Evolutionary conservation across 2,329 filamentous ascomycete species (phyloP).

Genomic region (Aspergillus carbonarius): DNA sequence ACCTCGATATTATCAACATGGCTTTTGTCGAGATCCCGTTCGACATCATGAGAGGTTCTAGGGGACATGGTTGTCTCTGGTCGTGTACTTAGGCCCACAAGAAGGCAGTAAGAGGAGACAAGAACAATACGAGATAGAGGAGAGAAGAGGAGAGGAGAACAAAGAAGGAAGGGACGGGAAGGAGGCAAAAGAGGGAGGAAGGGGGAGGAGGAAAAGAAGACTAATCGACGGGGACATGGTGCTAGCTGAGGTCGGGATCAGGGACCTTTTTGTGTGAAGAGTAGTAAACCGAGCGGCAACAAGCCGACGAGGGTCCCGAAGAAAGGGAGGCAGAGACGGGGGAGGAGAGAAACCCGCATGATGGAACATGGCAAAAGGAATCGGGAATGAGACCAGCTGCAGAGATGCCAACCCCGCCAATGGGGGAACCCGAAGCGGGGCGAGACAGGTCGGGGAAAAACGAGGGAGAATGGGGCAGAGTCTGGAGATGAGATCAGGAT

Average conservation of each 20-base stretch:
- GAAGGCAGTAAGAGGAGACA: neutral
- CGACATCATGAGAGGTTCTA: slow-evolving; percentile 16
- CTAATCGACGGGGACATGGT: neutral
- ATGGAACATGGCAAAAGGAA: neutral
- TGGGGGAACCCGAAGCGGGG: slow-evolving; percentile 15
- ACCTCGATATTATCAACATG: slow-evolving; percentile 26
- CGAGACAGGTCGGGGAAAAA: neutral
- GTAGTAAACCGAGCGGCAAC: neutral
- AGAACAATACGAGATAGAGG: neutral
- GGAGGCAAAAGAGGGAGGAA: neutral
- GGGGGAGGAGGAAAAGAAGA: neutral
- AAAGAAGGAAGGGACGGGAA: neutral
- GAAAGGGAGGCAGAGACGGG: neutral
- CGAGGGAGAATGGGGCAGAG: neutral
- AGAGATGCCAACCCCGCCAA: slow-evolving; percentile 9
- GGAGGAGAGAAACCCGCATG: neutral
- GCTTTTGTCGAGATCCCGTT: slow-evolving; percentile 24
- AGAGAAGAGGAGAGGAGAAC: neutral
- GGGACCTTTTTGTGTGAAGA: slow-evolving; percentile 10
- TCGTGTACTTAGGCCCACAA: neutral
- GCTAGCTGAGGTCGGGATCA: slow-evolving; percentile 4
- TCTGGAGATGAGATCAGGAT: slow-evolving; percentile 4
- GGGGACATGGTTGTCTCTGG: slow-evolving; percentile 20
- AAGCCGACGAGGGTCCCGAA: slow-evolving; percentile 4
- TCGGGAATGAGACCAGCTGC: neutral